These are phyloP conservation scores for Sugiyamaella marilandica DNA, from an alignment of 805 yeast genomes.

Conservation along the genomic window DNA sequence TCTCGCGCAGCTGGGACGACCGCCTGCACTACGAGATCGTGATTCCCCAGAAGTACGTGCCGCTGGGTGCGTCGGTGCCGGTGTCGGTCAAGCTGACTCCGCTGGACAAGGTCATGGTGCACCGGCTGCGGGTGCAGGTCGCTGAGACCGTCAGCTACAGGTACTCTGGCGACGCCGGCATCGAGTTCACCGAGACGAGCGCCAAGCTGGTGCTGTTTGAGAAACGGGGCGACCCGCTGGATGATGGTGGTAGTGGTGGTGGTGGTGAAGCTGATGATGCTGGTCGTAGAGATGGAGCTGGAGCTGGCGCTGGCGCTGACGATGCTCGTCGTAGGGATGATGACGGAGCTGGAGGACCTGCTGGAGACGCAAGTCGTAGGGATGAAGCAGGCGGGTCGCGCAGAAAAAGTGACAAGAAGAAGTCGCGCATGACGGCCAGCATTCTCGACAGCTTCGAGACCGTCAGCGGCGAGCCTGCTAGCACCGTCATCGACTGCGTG, in stretches of 20 bases:
- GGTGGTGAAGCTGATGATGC: too few species aligned
- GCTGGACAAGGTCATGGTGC: constrained; percentile 79
- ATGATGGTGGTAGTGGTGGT: neutral
- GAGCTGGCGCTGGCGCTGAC: too few species aligned
- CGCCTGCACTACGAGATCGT: constrained; percentile 84
- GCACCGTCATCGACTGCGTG: constrained; percentile 12
- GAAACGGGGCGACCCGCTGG: constrained; percentile 37
- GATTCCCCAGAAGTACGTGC: constrained; percentile 81
- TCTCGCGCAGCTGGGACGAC: constrained; percentile 89
- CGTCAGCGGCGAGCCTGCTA: neutral
- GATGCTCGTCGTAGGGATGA: neutral
- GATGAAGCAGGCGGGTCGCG: too few species aligned
- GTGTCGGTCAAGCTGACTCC: constrained; percentile 81
- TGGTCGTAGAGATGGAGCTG: too few species aligned
- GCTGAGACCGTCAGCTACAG: constrained; percentile 88
- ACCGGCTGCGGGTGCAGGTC: constrained; percentile 75
- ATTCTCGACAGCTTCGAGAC: neutral
- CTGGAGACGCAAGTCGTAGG: too few species aligned
- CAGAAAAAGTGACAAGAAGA: neutral
- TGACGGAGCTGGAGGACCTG: too few species aligned
- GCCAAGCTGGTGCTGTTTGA: constrained; percentile 54
- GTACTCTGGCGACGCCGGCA: constrained; percentile 82
- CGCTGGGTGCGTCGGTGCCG: constrained; percentile 79
- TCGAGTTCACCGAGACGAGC: constrained; percentile 45
- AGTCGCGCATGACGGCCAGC: constrained; percentile 2